phyloP scores from a whole-genome alignment of 495 filamentous ascomycete species.

The Mytilinidion resinicola region DNA sequence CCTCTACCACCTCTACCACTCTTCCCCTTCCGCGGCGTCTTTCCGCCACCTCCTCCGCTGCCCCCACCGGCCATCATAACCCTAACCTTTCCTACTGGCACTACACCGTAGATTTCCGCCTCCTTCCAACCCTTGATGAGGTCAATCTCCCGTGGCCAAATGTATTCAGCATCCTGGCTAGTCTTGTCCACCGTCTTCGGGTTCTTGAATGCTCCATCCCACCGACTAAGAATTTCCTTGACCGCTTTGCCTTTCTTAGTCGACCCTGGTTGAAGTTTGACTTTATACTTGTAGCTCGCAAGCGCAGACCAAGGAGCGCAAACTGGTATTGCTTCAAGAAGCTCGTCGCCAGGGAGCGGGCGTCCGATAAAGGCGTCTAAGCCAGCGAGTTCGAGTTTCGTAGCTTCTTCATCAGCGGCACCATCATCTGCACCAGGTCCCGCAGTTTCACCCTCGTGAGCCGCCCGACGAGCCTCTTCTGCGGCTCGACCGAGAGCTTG shows the following conservation, averaged over 20 bases:
- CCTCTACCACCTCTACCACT: constrained; percentile 41
- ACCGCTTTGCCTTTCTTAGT: constrained; percentile 94
- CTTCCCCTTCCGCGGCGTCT: constrained; percentile 39
- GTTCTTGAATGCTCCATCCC: constrained; percentile 51
- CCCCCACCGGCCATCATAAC: constrained; percentile 58
- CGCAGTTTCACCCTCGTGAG: constrained; percentile 39
- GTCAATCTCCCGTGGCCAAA: constrained; percentile 78
- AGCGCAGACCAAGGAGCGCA: constrained; percentile 88
- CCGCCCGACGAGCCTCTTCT: constrained; percentile 52
- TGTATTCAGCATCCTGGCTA: constrained; percentile 59
- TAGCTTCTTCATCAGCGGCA: constrained; percentile 47
- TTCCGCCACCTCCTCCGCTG: constrained; percentile 40
- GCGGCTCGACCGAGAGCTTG: constrained; percentile 53
- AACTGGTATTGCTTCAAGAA: constrained; percentile 81
- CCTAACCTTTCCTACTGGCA: constrained; percentile 81
- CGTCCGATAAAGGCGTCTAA: constrained; percentile 72
- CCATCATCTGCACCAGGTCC: constrained; percentile 2
- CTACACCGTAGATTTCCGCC: constrained; percentile 69
- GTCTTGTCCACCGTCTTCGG: constrained; percentile 50
- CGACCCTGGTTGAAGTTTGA: constrained; percentile 82
- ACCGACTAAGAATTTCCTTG: constrained; percentile 73
- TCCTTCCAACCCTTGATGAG: constrained; percentile 73
- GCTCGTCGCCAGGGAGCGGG: constrained; percentile 74
- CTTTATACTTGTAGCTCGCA: constrained; percentile 74
- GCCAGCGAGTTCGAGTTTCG: constrained; percentile 46